Base-by-base conservation (phyloP, 495 filamentous ascomycete species). In the Massariosphaeria phaeospora region DNA sequence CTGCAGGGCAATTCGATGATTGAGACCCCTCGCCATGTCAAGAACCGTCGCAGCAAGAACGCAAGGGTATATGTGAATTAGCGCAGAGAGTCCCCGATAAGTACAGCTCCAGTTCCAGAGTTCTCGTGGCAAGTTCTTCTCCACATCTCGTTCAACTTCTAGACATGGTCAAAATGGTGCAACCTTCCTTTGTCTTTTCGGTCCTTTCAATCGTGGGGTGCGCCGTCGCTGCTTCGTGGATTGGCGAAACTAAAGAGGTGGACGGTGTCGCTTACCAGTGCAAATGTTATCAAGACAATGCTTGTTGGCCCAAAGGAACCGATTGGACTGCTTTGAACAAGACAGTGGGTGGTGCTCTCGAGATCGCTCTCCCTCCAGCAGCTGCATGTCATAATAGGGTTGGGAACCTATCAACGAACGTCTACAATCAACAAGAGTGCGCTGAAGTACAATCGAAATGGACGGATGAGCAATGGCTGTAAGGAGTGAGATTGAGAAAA, bases 241-340 rank as follows among this genome's bases (percentile, higher is more conserved):
- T 29, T 8, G 57, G 57, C 17, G 57, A 61, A 23, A 30, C 40
- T 12, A 49, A 46, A 15, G 24, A 49, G 44, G 38, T 26, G 7
- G 21, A 20, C 15, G 36, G 51, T 8, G 45, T 35, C 3, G 51
- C 29, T 11, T 62, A 62, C 36, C 23, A 57, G 23, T 62, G 59
- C 59, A 62, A 62, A 21, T 62, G 59, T 23, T 62, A 62, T 24
- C 52, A 46, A 1, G 53, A 56, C 29, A 53, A 62, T 25, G 46
- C 45, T 3, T 62, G 59, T 33, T 62, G 52, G 47, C 59, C 59
- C n/a, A 44, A 21, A 10, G 15, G 13, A 1, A 6, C 52, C 3
- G 46, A 52, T 10, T 62, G 59, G 59, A 31, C 39, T 2, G 38
- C 52, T 10, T 34, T 62, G 25, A 62, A 62, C 18, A 57, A 5